A percentile compares a stretch with the other conserved stretches of the same genome.
Evolutionary conservation across 2,329 filamentous ascomycete genomes (phyloP).

Genomic region (Hypoxylon sp.): DNA sequence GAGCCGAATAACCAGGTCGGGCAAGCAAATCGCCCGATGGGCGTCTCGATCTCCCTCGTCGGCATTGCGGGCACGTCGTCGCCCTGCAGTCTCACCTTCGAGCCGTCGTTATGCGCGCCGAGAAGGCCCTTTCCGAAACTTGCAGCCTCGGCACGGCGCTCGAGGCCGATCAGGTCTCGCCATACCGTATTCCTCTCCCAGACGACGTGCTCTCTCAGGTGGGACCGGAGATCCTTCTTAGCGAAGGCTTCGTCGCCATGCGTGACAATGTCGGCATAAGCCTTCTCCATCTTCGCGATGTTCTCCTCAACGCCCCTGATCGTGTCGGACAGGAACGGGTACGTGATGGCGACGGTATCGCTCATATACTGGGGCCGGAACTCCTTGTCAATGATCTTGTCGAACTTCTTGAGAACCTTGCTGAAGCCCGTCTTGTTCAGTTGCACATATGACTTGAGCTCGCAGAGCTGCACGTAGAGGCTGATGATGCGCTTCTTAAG

Average conservation of each 20-base stretch:
- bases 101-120: constrained; percentile 73
- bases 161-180: constrained; percentile 98
- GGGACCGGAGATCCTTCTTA: constrained; percentile 84
- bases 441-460: constrained; percentile 94
- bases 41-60: constrained; percentile 77
- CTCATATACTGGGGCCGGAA: constrained; percentile 81
- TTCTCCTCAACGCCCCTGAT: constrained; percentile 74
- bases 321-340: constrained; percentile 80
- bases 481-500: constrained; percentile 90
- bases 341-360: constrained; percentile 75
- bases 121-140: constrained; percentile 87
- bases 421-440: constrained; percentile 96
- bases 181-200: constrained; percentile 99
- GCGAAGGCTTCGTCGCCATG: constrained; percentile 79
- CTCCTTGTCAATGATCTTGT: constrained; percentile 89
- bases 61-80: constrained; percentile 73
- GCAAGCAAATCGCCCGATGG: constrained; percentile 76
- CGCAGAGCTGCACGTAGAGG: constrained; percentile 90
- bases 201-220: constrained; percentile 94
- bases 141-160: constrained; percentile 92
- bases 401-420: constrained; percentile 97
- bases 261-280: constrained; percentile 84
- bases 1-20: constrained; percentile 86
- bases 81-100: constrained; percentile 78
- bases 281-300: constrained; percentile 76